phyloP scores from a whole-genome alignment of 805 yeast species.

The Candida rishiriensis region DNA sequence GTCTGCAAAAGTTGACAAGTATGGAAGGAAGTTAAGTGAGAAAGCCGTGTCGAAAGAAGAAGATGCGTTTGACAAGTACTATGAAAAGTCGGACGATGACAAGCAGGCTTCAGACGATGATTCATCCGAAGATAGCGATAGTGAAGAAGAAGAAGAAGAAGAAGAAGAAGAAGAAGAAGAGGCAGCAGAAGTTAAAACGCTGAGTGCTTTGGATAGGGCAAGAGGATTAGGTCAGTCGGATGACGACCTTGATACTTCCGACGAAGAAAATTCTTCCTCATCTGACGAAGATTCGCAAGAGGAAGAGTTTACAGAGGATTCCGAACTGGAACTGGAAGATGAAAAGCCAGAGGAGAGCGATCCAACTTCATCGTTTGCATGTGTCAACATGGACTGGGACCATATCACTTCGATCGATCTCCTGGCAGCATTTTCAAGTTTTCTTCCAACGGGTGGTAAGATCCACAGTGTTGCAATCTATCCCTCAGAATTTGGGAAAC shows the following conservation, averaged over 20 bases:
- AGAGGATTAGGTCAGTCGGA: conserved; percentile 53
- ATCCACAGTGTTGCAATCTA: conserved; percentile 67
- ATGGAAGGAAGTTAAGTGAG: conserved; percentile 67
- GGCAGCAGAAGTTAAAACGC: conserved; percentile 18
- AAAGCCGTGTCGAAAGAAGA: conserved; percentile 40
- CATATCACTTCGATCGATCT: conserved; percentile 82
- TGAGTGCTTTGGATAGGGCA: conserved; percentile 38
- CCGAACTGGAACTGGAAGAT: conserved; percentile 52
- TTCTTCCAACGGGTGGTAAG: conserved; percentile 71
- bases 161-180: conserved; percentile 31
- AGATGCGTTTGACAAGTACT: conserved; percentile 62
- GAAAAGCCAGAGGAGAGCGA: conserved; percentile 80
- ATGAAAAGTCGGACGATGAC: conserved; percentile 39
- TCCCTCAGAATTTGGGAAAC: conserved; percentile 92
- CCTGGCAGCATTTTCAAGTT: conserved; percentile 83
- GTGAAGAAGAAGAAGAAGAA: conserved; percentile 45
- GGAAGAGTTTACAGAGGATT: conserved; percentile 35
- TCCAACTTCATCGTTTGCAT: conserved; percentile 78
- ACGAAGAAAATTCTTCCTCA: conserved; percentile 39
- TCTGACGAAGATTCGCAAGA: conserved; percentile 34
- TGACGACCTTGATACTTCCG: conserved; percentile 27
- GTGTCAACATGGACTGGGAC: conserved; percentile 97
- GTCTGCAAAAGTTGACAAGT: conserved; percentile 69
- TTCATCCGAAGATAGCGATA: conserved; percentile 27
- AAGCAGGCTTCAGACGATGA: conserved; percentile 16